Percentiles rank a stretch among this genome's conserved stretches.
Conservation (phyloP, 768 basidiomycete species). For the Psilocybe tampanensis region DNA sequence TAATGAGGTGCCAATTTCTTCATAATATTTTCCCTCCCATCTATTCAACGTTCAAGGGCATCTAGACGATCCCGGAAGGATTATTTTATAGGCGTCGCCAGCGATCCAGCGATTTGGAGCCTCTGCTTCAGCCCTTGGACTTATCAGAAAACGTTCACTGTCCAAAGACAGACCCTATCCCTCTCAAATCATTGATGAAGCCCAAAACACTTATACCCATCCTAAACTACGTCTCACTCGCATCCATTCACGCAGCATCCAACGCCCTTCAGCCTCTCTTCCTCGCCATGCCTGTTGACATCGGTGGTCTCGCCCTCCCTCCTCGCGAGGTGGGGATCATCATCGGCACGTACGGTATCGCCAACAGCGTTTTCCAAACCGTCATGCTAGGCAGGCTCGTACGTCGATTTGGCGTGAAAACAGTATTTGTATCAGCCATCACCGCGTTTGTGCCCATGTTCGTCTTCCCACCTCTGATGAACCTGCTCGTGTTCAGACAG, state of each 20-base stretch:
- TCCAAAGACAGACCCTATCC: slow-evolving; percentile 34
- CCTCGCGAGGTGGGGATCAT: slow-evolving; percentile 57
- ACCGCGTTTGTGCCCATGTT: slow-evolving; percentile 45
- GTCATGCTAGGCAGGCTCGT: slow-evolving; percentile 55
- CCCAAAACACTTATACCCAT: slow-evolving; percentile 54
- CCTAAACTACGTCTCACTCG: slow-evolving; percentile 56
- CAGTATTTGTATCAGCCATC: slow-evolving; percentile 48
- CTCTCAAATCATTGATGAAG: slow-evolving; percentile 46
- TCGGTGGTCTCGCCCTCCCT: slow-evolving; percentile 60
- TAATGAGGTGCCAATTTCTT: slow-evolving; percentile 16
- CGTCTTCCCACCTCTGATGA: slow-evolving; percentile 52
- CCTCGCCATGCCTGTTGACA: slow-evolving; percentile 53
- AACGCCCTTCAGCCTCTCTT: slow-evolving; percentile 51
- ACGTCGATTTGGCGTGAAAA: slow-evolving; percentile 55
- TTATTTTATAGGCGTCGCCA: background rate
- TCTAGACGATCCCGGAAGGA: background rate
- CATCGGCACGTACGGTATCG: slow-evolving; percentile 51
- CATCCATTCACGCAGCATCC: slow-evolving; percentile 38
- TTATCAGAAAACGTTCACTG: background rate
- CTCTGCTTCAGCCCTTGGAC: slow-evolving; percentile 8
- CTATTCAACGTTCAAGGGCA: background rate
- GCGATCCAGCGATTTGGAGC: background rate
- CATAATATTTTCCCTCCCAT: background rate
- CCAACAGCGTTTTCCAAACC: slow-evolving; percentile 55
- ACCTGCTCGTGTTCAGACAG: slow-evolving; percentile 36